Evolutionary conservation across 441 rosid genomes (phyloP), one percentile per base, ranked within the genome.

Genomic region (Croton laevigatus): DNA sequence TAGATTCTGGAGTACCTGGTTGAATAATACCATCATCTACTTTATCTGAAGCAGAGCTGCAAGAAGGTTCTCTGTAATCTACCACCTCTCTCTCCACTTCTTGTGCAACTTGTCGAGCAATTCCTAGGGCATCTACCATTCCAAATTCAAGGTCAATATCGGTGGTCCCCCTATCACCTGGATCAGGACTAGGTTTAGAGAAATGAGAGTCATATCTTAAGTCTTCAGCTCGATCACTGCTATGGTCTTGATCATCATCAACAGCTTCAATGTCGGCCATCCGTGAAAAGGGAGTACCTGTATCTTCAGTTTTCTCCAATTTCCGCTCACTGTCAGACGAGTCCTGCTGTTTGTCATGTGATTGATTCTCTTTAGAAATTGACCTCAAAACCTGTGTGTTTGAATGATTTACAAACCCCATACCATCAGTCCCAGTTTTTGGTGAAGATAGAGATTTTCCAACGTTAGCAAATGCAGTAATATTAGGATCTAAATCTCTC

Each of bases 41-140:
- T 78, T 86, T 90, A 62, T 82, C 93, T 0, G 79, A 75, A 64
- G 93, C 86, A 53, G 96, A 87, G 79, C 88, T 80, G 76, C 84
- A 78, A 17, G 88, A 86, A 72, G 68, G 93, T 67, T 87, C 96
- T 79, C 79, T 84, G 27, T 79, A 82, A 72, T 89, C 88, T 48
- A 79, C 76, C 45, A 89, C 95, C 76, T 93, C 97, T 82, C 91
- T 88, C 75, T 89, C 97, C 59, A 93, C 98, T 83, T 91, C 97
- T 77, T 86, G 94, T 65, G 99, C 99, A 59, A 96, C 94, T 75
- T 86, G 87, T 65, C 96, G 87, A 78, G 99, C 98, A 34, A 91
- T 90, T 80, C 89, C 96, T 64, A 96, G 78, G 67, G 99, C 96
- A 87, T 93, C 99, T 76, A 85, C 83, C 20, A 90, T 79, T 65